Base-by-base conservation (phyloP, 106 monocot species). In the Phalaenopsis equestris region DNA sequence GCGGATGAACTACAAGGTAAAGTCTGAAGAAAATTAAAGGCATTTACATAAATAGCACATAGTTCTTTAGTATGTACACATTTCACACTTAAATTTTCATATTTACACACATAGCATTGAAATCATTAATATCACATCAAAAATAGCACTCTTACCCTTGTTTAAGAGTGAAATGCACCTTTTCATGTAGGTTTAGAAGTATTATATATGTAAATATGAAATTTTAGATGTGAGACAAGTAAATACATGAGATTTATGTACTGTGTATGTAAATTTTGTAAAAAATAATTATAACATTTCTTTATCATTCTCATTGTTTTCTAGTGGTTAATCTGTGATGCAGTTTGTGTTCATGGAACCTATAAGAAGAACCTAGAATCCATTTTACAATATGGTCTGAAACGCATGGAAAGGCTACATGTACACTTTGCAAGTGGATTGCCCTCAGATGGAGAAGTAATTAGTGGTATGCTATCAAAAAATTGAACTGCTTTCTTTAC, bases 341-440 rank as follows among this genome's bases (percentile, higher is more conserved):
- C 82, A 94, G 94, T 94, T 80, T 98, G 98, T 82, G 94, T 94
- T 73, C 98, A 98, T 91, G 98, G 94, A 37, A 98, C 98, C 49
- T 98, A 98, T 81, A 92, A 75, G 86, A 89, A 83, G 76, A 94
- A 94, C 77, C 82, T 98, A 67, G 89, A 98, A 37, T 94, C 94
- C 37, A 94, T 98, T 76, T 87, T 98, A 83, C 80, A 94, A 72
- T 91, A 83, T 85, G 98, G 98, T 58, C 88, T 98, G 7, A 98
- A 93, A 79, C 86, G 92, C 23, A 98, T 98, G 98, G 49, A 82
- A 73, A 92, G 98, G 56, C 76, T 98, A 67, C 98, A 98, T 79
- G 91, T 94, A 18, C 98, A 98, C 65, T 98, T 98, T 78, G 87
- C 98, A 73, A 84, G 92, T 81, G 94, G 94, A 46, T 91, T 98